Percentiles rank a stretch among this genome's conserved stretches.
Conservation (phyloP, 208 protist genomes). For the Leishmania tropica region DNA sequence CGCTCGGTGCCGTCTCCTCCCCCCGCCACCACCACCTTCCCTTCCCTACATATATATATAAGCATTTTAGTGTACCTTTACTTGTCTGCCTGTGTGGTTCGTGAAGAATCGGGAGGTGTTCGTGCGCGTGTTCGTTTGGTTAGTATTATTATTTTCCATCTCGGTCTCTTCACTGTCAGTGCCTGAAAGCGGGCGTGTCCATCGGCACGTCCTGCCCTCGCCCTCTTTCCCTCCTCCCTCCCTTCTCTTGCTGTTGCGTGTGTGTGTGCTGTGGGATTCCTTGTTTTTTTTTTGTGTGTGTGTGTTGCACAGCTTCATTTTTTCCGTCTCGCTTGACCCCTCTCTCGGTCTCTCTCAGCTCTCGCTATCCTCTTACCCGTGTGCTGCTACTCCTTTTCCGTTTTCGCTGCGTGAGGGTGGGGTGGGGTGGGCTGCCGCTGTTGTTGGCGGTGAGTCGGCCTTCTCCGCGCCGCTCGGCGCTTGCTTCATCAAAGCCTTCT, state of each 20-base stretch:
- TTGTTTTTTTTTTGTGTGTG: no score
- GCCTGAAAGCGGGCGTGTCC: neutral
- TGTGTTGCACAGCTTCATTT: neutral
- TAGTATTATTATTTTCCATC: neutral
- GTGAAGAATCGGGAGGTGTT: neutral
- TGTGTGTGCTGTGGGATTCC: no score
- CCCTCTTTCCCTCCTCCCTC: neutral
- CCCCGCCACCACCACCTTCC: neutral
- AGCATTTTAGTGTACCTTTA: neutral
- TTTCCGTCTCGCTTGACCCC: no score
- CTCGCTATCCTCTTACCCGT: neutral
- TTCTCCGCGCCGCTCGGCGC: no score
- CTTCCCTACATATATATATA: neutral
- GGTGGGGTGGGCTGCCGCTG: no score
- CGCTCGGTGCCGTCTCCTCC: neutral
- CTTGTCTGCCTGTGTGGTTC: neutral
- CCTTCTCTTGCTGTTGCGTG: constrained; percentile 2
- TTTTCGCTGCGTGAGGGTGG: neutral
- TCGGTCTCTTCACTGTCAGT: neutral
- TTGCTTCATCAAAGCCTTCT: neutral
- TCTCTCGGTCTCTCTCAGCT: no score
- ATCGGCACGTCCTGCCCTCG: neutral
- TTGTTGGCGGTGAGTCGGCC: no score
- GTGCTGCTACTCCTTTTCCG: neutral
- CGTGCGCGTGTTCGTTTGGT: neutral